These are phyloP conservation scores for Xylaria curta DNA, from an alignment of 495 filamentous ascomycete genomes.

Conservation along the genomic window DNA sequence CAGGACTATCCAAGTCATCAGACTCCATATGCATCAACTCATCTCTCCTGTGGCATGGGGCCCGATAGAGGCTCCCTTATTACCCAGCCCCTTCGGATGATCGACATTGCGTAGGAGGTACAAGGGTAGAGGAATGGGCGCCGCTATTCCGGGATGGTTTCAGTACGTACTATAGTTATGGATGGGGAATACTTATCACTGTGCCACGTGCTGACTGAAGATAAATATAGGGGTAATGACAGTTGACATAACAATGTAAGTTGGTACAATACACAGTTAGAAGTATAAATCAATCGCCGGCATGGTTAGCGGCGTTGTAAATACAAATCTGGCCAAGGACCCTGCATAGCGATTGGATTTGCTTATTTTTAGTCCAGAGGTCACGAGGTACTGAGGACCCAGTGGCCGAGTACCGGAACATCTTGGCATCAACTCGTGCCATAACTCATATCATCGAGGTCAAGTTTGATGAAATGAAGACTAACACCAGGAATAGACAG, in stretches of 20 bases:
- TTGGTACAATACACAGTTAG: conserved; percentile 13
- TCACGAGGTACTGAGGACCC: background rate
- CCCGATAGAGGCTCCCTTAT: background rate
- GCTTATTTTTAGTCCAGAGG: conserved; percentile 17
- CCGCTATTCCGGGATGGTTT: conserved; percentile 2
- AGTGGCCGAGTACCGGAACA: background rate
- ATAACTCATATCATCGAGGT: background rate
- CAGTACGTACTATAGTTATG: background rate
- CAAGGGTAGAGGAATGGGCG: background rate
- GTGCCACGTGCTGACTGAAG: conserved; percentile 11
- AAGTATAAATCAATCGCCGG: background rate
- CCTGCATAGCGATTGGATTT: background rate
- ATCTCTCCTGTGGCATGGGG: background rate
- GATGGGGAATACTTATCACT: background rate
- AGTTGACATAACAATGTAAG: background rate
- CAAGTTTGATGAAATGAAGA: background rate
- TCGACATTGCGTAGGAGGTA: background rate
- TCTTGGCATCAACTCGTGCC: background rate
- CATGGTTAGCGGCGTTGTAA: conserved; percentile 7
- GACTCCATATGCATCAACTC: background rate
- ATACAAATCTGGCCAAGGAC: conserved; percentile 3
- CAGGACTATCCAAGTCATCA: too few relatives aligned
- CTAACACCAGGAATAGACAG: too few relatives aligned
- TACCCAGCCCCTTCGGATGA: conserved; percentile 1
- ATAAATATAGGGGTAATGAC: conserved; percentile 15